A percentile compares a stretch with the other conserved stretches of the same genome.
phyloP scores from a whole-genome alignment of 2,329 filamentous ascomycete species.

The Sarocladiaceae sp. region DNA sequence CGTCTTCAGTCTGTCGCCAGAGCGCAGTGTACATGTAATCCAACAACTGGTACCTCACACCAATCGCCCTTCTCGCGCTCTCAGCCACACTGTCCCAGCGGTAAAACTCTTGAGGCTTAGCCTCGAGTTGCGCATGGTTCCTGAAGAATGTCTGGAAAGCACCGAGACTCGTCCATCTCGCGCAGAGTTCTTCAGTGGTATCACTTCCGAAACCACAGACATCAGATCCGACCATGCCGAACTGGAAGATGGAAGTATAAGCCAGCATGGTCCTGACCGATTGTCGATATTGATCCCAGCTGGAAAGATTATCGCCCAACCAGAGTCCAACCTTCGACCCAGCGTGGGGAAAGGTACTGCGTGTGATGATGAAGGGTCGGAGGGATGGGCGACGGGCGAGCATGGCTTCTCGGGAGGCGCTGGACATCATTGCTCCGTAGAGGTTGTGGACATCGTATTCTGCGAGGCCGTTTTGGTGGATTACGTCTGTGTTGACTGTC shows the following conservation, averaged over 20 bases:
- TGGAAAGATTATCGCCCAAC: conserved; percentile 71
- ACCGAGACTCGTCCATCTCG: conserved; percentile 65
- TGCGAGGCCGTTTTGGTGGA: conserved; percentile 64
- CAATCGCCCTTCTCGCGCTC: conserved; percentile 65
- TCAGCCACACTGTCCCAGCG: conserved; percentile 59
- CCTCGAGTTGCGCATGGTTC: conserved; percentile 55
- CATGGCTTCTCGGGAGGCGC: conserved; percentile 71
- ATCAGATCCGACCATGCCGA: conserved; percentile 68
- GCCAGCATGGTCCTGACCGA: conserved; percentile 74
- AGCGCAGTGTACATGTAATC: conserved; percentile 77
- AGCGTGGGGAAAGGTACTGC: conserved; percentile 74
- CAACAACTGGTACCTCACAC: conserved; percentile 71
- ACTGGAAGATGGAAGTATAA: conserved; percentile 64
- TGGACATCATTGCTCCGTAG: conserved; percentile 70
- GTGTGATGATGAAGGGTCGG: conserved; percentile 79
- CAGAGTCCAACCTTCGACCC: conserved; percentile 77
- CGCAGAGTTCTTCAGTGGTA: conserved; percentile 59
- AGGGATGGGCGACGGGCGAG: conserved; percentile 59
- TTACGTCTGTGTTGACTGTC: conserved; percentile 73
- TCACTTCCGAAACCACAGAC: conserved; percentile 71
- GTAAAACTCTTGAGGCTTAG: conserved; percentile 62
- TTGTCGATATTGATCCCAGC: conserved; percentile 71
- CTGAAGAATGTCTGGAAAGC: conserved; percentile 69
- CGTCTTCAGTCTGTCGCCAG: conserved; percentile 53
- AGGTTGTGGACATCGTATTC: conserved; percentile 86